Evolutionary conservation across 768 basidiomycete species (phyloP).

Genomic region (Trametes cinnabarina): DNA sequence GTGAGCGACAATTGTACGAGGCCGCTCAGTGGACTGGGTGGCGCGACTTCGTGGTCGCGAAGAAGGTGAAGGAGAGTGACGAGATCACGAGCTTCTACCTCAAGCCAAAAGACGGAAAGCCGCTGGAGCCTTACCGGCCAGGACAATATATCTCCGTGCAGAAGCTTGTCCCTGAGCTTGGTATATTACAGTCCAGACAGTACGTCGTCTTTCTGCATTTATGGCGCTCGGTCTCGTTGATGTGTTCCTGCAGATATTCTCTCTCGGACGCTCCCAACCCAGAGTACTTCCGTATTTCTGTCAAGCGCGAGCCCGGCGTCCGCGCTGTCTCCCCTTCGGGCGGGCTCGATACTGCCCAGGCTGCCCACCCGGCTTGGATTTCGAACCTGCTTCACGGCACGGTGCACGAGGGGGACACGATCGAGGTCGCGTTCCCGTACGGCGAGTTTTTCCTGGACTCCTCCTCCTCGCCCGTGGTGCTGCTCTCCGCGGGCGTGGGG

Average conservation of each 20-base stretch:
- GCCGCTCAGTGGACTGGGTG: constrained; percentile 23
- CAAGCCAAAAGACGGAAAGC: constrained; percentile 19
- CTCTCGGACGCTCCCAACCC: constrained; percentile 23
- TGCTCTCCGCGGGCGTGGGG: constrained; percentile 28
- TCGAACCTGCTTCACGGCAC: constrained; percentile 27
- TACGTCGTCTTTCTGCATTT: neutral
- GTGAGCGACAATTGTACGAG: constrained; percentile 23
- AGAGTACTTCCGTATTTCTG: constrained; percentile 25
- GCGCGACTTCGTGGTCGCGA: constrained; percentile 22
- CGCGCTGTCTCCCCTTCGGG: constrained; percentile 12
- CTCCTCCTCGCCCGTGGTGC: constrained; percentile 23
- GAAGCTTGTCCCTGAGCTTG: constrained; percentile 22
- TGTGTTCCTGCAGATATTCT: constrained; percentile 17
- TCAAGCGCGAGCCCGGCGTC: constrained; percentile 25
- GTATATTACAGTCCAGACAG: constrained; percentile 23
- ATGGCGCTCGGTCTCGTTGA: neutral
- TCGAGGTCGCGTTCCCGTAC: constrained; percentile 24
- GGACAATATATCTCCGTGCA: constrained; percentile 28
- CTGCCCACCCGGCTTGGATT: constrained; percentile 24
- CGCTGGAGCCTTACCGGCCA: constrained; percentile 17
- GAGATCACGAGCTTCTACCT: constrained; percentile 28
- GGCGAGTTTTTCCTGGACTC: constrained; percentile 29
- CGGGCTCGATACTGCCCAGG: constrained; percentile 11
- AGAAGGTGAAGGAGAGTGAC: constrained; percentile 21
- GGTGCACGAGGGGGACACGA: constrained; percentile 20